Base-by-base conservation (phyloP, 225 moss, liverwort and hornwort species). In the Lunularia cruciata region DNA sequence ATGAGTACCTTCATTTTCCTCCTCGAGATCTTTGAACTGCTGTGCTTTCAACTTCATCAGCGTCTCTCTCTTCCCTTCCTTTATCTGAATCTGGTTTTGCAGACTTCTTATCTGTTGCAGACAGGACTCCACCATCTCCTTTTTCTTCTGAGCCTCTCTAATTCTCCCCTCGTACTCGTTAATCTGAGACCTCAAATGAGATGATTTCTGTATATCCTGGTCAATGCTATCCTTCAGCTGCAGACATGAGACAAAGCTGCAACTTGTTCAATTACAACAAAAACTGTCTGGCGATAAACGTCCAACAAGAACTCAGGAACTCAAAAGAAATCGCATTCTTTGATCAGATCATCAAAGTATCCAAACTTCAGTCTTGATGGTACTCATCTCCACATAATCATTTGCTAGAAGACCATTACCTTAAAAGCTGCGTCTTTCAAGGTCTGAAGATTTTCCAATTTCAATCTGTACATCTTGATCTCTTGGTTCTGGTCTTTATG, bases 401-500 rank as follows among this genome's bases (percentile, higher is more conserved):
- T n/a, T n/a, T n/a, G n/a, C n/a, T n/a, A n/a, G n/a, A n/a, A n/a
- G n/a, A n/a, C n/a, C n/a, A n/a, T n/a, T 86, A 98, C 96, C 89
- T 88, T 98, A 62, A 83, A 84, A 79, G 98, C 91, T 63, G 91
- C 80, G 60, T 98, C 98, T 77, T 93, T 98, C 37, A 98, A 73
- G 53, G 86, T 98, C 76, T 91, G 93, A 68, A 93, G 77, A 71
- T 98, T 91, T 73, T 98, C 98, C 71, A 98, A 78, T 77, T 93
- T 98, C 46, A 98, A 75, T 75, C 89, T 98, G 74, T 81, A 91
- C 83, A 88, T 79, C 73, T 98, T 98, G 45, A 98, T 89, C 79
- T 92, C 98, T 72, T 91, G 98, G 53, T 88, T 93, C 76, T 93
- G 93, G 55, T 98, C 98, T 84, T 98, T 98, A 58, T 98, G 93